Evolutionary conservation across 805 yeast genomes (phyloP).

Genomic region (Ogataea salicorniae): DNA sequence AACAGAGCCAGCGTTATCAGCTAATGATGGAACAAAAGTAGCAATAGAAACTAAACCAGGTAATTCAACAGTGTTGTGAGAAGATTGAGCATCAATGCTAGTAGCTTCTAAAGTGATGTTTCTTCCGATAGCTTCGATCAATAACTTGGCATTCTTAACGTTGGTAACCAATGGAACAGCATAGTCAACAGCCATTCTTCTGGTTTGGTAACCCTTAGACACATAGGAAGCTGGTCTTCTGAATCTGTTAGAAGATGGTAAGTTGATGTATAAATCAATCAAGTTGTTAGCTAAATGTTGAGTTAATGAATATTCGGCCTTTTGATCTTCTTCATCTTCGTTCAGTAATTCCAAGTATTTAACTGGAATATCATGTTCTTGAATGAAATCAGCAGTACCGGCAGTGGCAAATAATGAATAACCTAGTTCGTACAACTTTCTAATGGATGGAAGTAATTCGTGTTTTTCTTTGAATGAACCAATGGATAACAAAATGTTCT

Average conservation of each 20-base stretch:
- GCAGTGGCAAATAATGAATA: constrained; percentile 94
- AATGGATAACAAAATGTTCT: constrained; percentile 86
- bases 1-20: constrained; percentile 38
- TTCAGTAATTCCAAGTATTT: constrained; percentile 86
- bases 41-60: constrained; percentile 87
- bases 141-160: constrained; percentile 92
- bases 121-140: constrained; percentile 90
- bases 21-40: constrained; percentile 67
- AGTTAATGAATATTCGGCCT: constrained; percentile 90
- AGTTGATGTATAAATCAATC: constrained; percentile 92
- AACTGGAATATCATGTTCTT: constrained; percentile 91
- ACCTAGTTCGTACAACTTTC: constrained; percentile 75
- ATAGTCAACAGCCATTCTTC: constrained; percentile 99
- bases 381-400: constrained; percentile 97
- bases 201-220: constrained; percentile 94
- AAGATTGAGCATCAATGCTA: constrained; percentile 82
- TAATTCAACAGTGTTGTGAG: constrained; percentile 72
- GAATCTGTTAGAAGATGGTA: constrained; percentile 95
- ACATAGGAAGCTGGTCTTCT: constrained; percentile 98
- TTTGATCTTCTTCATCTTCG: constrained; percentile 68
- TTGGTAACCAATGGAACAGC: constrained; percentile 97
- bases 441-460: constrained; percentile 85
- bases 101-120: constrained; percentile 61
- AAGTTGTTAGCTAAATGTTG: constrained; percentile 95
- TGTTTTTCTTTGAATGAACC: constrained; percentile 97